Base-by-base conservation (phyloP, 2,329 filamentous ascomycete species). In the Uncinocarpus reesii region DNA sequence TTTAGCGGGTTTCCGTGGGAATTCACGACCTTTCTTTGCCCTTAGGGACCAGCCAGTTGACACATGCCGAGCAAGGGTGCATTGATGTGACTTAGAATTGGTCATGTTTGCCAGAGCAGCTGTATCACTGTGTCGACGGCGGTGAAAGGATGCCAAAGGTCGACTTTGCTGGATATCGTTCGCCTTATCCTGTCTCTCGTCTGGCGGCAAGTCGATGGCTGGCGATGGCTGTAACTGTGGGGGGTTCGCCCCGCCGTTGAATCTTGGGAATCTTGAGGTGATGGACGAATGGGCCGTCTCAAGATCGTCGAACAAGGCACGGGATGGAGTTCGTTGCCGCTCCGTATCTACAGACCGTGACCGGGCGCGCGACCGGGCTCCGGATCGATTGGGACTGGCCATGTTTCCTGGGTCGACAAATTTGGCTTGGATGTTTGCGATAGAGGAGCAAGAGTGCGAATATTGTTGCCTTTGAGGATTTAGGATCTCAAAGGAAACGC, bases 261-360 rank as follows among this genome's bases (percentile, higher is more conserved):
- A 18, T 37, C 54, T 42, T 18, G 54, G 55, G 18, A 47, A 18
- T 37, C 54, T 42, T 18, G 54, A 56, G 20, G 52, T 55, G 15
- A 56, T 56, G 13, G 54, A 56, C 13, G 51, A 56, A 32, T 56
- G 45, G 10, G 54, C 54, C 15, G 54, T 55, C 13, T 50, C 52
- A 21, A 56, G 45, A 42, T 56, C 54, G 18, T 54, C 51, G 37
- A 53, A 56, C 28, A 56, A 34, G 3, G 52, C 34, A n/a, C 52
- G 44, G 11, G 54, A 52, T 11, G 54, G 53, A 4, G 53, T 56
- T 15, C 42, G 28, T 10, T 52, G 45, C 16, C 43, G 35, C 37
- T 45, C 38, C 5, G 29, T 40, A 18, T 48, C 45, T 8, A 38
- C 10, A 13, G 51, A 52, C 2, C 20, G 31, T 13, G 51, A 52